A percentile compares a stretch with the other conserved stretches of the same genome.
These are phyloP conservation scores for Fomitopsis pulvina DNA, from an alignment of 768 basidiomycete genomes.

Conservation along the genomic window DNA sequence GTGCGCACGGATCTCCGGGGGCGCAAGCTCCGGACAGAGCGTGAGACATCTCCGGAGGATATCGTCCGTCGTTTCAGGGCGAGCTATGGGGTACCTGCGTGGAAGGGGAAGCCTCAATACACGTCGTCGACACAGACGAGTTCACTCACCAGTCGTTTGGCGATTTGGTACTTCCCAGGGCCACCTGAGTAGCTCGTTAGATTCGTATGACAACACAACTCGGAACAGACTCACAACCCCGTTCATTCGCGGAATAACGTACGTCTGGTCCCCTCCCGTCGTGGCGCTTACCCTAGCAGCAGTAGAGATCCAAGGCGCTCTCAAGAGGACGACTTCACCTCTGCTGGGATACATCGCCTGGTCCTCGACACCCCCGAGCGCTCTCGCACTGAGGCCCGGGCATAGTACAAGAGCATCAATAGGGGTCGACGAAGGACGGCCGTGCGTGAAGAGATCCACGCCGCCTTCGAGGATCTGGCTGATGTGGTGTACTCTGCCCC, in stretches of 20 bases:
- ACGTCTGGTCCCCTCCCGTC: constrained; percentile 42
- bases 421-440: constrained; percentile 5
- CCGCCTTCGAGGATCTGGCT: constrained; percentile 66
- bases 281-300: constrained; percentile 40
- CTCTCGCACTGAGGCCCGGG: constrained; percentile 53
- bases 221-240: constrained; percentile 39
- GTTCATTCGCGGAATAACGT: constrained; percentile 56
- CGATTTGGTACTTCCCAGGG: constrained; percentile 55
- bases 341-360: constrained; percentile 39
- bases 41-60: constrained; percentile 44
- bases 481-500: constrained; percentile 60
- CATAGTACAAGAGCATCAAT: constrained; percentile 61
- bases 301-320: constrained; percentile 44
- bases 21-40: constrained; percentile 26
- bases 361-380: constrained; percentile 47
- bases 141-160: constrained; percentile 52
- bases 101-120: too few species aligned
- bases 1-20: constrained; percentile 18
- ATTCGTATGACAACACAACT: too few species aligned
- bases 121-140: neutral
- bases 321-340: constrained; percentile 38
- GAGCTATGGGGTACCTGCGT: constrained; percentile 56
- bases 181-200: too few species aligned
- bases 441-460: constrained; percentile 15
- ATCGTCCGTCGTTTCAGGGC: constrained; percentile 52